Base-by-base conservation (phyloP, 805 yeast species). In the Clavispora vitiphila region DNA sequence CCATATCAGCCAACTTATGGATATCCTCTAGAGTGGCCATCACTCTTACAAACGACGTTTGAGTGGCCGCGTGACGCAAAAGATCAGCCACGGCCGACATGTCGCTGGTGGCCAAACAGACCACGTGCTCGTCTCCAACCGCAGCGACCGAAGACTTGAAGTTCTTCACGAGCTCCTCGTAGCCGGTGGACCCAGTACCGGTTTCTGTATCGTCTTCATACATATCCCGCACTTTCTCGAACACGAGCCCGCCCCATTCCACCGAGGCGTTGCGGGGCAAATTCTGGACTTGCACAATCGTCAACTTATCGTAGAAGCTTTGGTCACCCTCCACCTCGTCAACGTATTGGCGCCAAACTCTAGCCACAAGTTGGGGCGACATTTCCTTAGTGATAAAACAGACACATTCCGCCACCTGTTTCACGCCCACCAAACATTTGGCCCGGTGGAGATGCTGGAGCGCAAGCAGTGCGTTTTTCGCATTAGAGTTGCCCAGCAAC, bases 371-470 rank as follows among this genome's bases (percentile, higher is more conserved):
- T 0, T 55, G 42, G 0, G 71, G 63, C 38, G 62, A 49, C 0
- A 40, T 24, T 0, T 40, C 19, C 29, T 63, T 56, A 2, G 80
- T 73, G 4, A 81, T 64, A 47, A 75, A 86, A 44, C 88, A 83
- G 2, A 80, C 69, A 40, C 74, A 70, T 6, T 68, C 62, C 1
- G 79, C 62, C 19, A 78, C 69, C 14, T 65, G 65, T 2, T 49
- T 49, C 10, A 74, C 72, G 8, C 71, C 72, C 14, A 81, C 71
- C 6, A 81, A 77, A 5, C 71, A 54, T 48, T 81, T 78, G 3
- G 89, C 83, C 12, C 78, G 72, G 46, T 72, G 69, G 38, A 88
- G 75, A 62, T 89, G 93, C 58, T 87, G 95, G 38, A 90, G 71
- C 0, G 96, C 70, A 19, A 89, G 60, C 0, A 71, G 66, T 0